phyloP scores from a whole-genome alignment of 2,329 filamentous ascomycete species.

The Clonostachys sp. region DNA sequence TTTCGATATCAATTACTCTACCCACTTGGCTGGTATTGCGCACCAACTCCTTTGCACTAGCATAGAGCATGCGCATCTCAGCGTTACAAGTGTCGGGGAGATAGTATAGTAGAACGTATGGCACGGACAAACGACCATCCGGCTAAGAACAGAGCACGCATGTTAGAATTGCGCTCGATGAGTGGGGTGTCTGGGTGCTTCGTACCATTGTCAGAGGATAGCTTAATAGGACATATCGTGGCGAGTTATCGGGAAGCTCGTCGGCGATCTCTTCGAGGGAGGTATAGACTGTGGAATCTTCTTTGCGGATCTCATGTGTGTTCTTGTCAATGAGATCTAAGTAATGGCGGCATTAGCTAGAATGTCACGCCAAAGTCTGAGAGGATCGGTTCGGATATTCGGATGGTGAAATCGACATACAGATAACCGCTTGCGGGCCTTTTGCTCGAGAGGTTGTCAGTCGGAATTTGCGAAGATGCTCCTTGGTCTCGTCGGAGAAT shows the following conservation, averaged over 20 bases:
- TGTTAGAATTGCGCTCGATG: background rate
- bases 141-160: conserved; percentile 39
- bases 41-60: conserved; percentile 93
- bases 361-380: too few relatives aligned
- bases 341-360: conserved; percentile 4
- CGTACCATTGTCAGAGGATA: conserved; percentile 83
- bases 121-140: conserved; percentile 80
- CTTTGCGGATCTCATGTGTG: conserved; percentile 82
- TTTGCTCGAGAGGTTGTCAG: conserved; percentile 83
- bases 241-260: conserved; percentile 87
- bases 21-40: conserved; percentile 89
- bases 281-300: conserved; percentile 72
- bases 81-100: conserved; percentile 87
- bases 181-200: background rate
- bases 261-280: conserved; percentile 78
- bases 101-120: conserved; percentile 94
- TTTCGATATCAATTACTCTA: conserved; percentile 79
- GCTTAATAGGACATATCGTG: conserved; percentile 84
- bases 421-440: conserved; percentile 87
- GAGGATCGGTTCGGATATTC: too few relatives aligned
- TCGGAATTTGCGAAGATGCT: conserved; percentile 90
- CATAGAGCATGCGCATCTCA: conserved; percentile 88
- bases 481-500: conserved; percentile 86
- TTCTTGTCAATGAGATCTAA: conserved; percentile 87
- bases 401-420: conserved; percentile 50